Evolutionary conservation across 179 eudicot genomes (phyloP).

Genomic region (Beta macrorhiza): DNA sequence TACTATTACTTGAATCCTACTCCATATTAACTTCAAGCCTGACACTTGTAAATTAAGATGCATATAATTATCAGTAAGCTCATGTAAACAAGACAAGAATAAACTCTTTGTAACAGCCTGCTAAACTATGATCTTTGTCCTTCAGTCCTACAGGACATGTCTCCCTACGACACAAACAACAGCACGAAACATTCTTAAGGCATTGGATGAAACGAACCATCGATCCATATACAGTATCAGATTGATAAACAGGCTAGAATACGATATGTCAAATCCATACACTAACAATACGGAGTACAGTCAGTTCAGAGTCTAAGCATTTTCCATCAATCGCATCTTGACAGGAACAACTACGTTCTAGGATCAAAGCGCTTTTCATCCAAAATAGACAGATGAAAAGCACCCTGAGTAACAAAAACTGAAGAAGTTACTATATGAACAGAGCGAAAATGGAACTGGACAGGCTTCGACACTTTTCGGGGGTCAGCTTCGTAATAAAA

Average conservation of each 20-base stretch:
- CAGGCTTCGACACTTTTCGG: not conserved
- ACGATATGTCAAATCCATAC: not conserved
- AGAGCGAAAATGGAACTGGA: constrained; percentile 12
- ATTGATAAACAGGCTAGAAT: not conserved
- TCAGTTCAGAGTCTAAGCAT: not conserved
- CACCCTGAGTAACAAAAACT: not conserved
- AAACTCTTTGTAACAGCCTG: not conserved
- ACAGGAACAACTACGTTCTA: constrained; percentile 1
- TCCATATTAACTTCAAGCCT: not conserved
- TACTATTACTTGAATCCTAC: not conserved
- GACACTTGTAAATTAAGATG: not conserved
- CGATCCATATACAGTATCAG: not conserved
- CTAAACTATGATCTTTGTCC: not conserved
- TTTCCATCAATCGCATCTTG: not conserved
- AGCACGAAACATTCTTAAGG: not conserved
- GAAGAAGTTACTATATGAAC: not conserved
- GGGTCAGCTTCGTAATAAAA: not conserved
- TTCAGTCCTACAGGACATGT: not conserved
- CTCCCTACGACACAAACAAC: not conserved
- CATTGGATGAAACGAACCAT: not conserved
- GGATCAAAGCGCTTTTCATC: not conserved
- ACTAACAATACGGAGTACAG: not conserved
- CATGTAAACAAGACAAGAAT: not conserved
- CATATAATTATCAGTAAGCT: not conserved
- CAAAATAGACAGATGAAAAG: not conserved